These are phyloP conservation scores for Solanum paucissectum DNA, from an alignment of 257 asterid genomes.

Conservation along the genomic window DNA sequence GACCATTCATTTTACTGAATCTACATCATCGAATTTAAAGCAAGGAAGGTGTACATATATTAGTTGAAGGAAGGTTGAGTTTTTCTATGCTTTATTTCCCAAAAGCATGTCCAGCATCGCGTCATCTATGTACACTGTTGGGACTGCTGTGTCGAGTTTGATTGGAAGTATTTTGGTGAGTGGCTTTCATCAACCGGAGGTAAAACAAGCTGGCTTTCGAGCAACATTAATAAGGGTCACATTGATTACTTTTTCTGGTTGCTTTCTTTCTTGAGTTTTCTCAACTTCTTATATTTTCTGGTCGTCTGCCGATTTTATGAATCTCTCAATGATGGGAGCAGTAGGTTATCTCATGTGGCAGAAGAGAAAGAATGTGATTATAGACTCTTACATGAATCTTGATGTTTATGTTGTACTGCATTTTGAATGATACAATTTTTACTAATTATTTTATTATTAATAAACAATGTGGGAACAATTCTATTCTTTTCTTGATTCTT, in stretches of 20 bases:
- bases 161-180: slow-evolving; percentile 6
- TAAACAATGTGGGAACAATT: too few species aligned
- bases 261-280: not conserved
- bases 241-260: slow-evolving; percentile 13
- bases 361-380: not conserved
- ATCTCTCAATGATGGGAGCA: not conserved
- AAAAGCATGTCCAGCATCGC: slow-evolving; percentile 17
- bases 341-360: not conserved
- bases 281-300: not conserved
- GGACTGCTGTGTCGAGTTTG: slow-evolving; percentile 1
- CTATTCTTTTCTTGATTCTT: too few species aligned
- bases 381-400: not conserved
- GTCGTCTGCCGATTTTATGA: not conserved
- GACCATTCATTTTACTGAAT: too few species aligned
- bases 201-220: slow-evolving; percentile 8
- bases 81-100: slow-evolving; percentile 5
- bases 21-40: too few species aligned
- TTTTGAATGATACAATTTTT: too few species aligned
- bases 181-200: not conserved
- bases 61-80: not conserved
- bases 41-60: too few species aligned
- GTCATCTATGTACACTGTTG: not conserved
- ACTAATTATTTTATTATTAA: too few species aligned
- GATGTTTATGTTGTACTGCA: not conserved
- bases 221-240: slow-evolving; percentile 11